Evolutionary conservation across 2,329 filamentous ascomycete species (phyloP).

Genomic region (Chaetomiaceae sp.): DNA sequence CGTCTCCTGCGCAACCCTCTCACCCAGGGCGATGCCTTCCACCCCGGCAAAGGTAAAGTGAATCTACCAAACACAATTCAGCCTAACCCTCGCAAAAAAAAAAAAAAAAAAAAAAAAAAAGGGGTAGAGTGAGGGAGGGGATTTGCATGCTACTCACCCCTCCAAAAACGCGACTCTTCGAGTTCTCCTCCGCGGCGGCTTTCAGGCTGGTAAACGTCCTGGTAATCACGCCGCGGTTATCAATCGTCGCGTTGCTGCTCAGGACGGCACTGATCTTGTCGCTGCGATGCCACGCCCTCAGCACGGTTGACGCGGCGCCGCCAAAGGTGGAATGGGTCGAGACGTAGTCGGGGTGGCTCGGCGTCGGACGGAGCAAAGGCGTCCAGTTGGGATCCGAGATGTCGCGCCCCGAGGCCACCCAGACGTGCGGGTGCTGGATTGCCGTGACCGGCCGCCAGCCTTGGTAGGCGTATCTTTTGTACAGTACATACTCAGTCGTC

Average conservation of each 20-base stretch:
- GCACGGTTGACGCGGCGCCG: constrained; percentile 18
- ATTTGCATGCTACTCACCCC: no score
- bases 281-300: constrained; percentile 16
- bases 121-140: not conserved
- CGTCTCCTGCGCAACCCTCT: constrained; percentile 21
- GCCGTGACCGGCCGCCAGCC: constrained; percentile 23
- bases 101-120: not conserved
- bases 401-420: constrained; percentile 10
- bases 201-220: constrained; percentile 17
- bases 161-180: constrained; percentile 20
- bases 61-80: constrained; percentile 12
- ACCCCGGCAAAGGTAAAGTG: constrained; percentile 22
- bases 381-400: constrained; percentile 19
- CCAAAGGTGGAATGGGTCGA: constrained; percentile 25
- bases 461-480: constrained; percentile 12
- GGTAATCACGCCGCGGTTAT: constrained; percentile 20
- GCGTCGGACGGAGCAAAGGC: constrained; percentile 22
- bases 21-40: constrained; percentile 17
- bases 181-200: constrained; percentile 20
- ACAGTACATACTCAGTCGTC: no score
- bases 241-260: constrained; percentile 16
- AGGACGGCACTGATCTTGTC: not conserved
- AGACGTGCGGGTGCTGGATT: constrained; percentile 17
- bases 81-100: not conserved
- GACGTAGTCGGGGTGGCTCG: constrained; percentile 23